Percentiles rank a stretch among this genome's conserved stretches.
These are phyloP conservation scores for Fusarium sublunatum DNA, from an alignment of 2,329 filamentous ascomycete species.

Conservation along the genomic window DNA sequence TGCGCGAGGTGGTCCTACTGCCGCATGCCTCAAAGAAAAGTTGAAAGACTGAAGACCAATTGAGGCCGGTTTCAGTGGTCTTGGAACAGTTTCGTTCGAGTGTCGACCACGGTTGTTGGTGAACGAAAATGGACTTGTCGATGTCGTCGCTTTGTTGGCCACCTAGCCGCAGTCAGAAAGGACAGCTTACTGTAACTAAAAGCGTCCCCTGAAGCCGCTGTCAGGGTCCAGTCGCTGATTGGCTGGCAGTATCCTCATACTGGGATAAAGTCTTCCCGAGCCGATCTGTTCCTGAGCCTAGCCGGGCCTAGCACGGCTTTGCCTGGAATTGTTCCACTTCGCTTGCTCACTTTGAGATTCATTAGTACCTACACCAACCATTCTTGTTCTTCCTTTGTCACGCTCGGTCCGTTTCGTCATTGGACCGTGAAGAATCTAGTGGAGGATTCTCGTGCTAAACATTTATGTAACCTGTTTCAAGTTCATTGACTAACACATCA, in stretches of 20 bases:
- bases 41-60: slow-evolving; percentile 22
- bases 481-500: too few species aligned
- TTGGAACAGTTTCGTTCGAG: slow-evolving; percentile 12
- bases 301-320: slow-evolving; percentile 12
- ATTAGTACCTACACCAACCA: too few species aligned
- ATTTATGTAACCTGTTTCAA: too few species aligned
- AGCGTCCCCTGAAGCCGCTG: slow-evolving; percentile 32
- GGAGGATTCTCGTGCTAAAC: too few species aligned
- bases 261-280: slow-evolving; percentile 45
- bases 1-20: slow-evolving; percentile 32
- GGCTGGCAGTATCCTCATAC: slow-evolving; percentile 7
- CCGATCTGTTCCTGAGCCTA: slow-evolving; percentile 26
- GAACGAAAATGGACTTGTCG: slow-evolving; percentile 23
- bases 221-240: slow-evolving; percentile 43
- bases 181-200: slow-evolving; percentile 47
- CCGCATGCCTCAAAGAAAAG: slow-evolving; percentile 39
- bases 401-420: too few species aligned
- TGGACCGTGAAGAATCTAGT: too few species aligned
- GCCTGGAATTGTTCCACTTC: slow-evolving; percentile 1
- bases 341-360: neutral
- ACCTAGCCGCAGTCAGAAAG: slow-evolving; percentile 41
- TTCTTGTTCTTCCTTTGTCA: too few species aligned
- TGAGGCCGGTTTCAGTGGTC: slow-evolving; percentile 21
- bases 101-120: slow-evolving; percentile 10
- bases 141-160: slow-evolving; percentile 33